Percentiles rank a stretch among this genome's conserved stretches.
These are phyloP conservation scores for Colletotrichum eleusines DNA, from an alignment of 2,329 filamentous ascomycete species.

Conservation along the genomic window DNA sequence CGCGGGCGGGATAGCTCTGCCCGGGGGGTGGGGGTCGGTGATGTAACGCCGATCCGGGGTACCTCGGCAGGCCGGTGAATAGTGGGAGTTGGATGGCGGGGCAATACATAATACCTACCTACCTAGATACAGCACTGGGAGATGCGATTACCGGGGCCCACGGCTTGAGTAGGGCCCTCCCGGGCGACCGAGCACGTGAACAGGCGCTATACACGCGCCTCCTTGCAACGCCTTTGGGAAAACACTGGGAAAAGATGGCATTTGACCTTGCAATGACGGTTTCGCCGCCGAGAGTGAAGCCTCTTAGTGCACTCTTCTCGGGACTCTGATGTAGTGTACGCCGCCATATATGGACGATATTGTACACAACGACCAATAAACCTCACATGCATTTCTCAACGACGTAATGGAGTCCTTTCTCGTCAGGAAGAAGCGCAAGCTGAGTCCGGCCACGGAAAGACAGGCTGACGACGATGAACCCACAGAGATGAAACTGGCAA, in stretches of 20 bases:
- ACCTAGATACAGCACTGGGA: not conserved
- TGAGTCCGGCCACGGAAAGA: conserved; percentile 42
- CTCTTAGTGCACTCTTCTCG: not conserved
- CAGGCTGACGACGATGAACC: conserved; percentile 72
- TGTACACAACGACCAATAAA: not conserved
- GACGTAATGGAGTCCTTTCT: conserved; percentile 69
- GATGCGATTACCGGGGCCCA: conserved; percentile 32
- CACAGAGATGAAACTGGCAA: conserved; percentile 89
- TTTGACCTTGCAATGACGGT: not conserved
- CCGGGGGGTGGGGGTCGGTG: conserved; percentile 18
- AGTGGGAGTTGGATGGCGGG: conserved; percentile 26
- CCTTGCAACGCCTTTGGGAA: conserved; percentile 8
- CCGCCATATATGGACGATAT: not conserved
- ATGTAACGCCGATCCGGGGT: conserved; percentile 40
- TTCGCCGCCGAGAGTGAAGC: too few relatives aligned
- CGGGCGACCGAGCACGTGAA: conserved; percentile 15
- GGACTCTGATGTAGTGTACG: too few relatives aligned
- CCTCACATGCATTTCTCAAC: not conserved
- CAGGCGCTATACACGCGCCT: conserved; percentile 31
- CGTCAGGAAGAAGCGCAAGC: conserved; percentile 65
- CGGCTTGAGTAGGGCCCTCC: not conserved
- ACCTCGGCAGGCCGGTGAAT: conserved; percentile 36
- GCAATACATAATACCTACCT: not conserved
- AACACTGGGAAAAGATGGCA: not conserved
- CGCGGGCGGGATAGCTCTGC: conserved; percentile 35